A percentile compares a stretch with the other conserved stretches of the same genome.
phyloP scores from a whole-genome alignment of 768 basidiomycete genomes.

The Termitomyces sp. region DNA sequence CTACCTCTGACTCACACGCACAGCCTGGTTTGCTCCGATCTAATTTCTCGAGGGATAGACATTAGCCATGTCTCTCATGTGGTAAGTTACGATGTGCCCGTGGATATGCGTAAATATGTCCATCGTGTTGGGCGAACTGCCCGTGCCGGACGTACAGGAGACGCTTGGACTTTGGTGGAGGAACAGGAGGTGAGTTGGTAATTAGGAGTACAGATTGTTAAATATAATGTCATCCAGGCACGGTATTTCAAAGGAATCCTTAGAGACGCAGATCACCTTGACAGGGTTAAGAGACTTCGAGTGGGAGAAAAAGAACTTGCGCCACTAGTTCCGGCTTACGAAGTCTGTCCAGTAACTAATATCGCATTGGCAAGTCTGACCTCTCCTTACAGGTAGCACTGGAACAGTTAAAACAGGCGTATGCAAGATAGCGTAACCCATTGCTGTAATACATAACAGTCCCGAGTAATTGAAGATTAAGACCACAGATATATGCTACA shows the following conservation, averaged over 20 bases:
- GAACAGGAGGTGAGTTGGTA: conserved; percentile 68
- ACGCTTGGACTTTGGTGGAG: conserved; percentile 94
- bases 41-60: conserved; percentile 94
- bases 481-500: background rate
- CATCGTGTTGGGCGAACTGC: conserved; percentile 97
- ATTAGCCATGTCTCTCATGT: conserved; percentile 91
- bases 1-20: background rate
- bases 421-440: conserved; percentile 19
- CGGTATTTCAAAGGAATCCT: conserved; percentile 85
- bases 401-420: conserved; percentile 31
- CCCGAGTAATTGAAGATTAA: background rate
- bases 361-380: background rate
- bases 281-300: conserved; percentile 61
- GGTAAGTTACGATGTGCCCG: conserved; percentile 90
- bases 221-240: conserved; percentile 41
- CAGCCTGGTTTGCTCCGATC: conserved; percentile 93
- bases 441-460: background rate
- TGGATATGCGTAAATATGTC: conserved; percentile 98
- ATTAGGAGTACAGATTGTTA: background rate
- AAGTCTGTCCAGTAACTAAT: conserved; percentile 36
- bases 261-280: conserved; percentile 62
- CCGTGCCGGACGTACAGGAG: conserved; percentile 80
- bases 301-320: conserved; percentile 58
- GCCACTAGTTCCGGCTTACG: conserved; percentile 54
- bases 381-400: conserved; percentile 27